Evolutionary conservation across 2,329 filamentous ascomycete species (phyloP).

Genomic region (Microdochium nivale): DNA sequence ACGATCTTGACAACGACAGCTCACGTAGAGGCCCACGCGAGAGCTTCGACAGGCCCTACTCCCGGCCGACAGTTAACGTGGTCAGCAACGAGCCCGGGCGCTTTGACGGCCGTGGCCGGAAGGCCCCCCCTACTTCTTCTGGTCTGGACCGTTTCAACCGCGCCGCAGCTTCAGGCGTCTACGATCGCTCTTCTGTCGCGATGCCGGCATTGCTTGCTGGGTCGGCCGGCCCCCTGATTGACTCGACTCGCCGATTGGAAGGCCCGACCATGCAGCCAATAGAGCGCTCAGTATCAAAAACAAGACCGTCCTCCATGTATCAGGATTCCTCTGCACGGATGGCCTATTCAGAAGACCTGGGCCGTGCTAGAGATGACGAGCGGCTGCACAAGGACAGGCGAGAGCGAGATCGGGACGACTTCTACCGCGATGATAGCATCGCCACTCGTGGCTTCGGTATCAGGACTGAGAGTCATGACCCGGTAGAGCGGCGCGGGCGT

Average conservation of each 20-base stretch:
- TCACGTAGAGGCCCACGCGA: conserved; percentile 37
- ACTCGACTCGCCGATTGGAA: conserved; percentile 23
- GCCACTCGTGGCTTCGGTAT: conserved; percentile 42
- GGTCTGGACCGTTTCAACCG: conserved; percentile 63
- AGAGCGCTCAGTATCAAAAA: conserved; percentile 21
- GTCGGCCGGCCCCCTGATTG: conserved; percentile 25
- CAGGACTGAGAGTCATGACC: conserved; percentile 29
- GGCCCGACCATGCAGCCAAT: conserved; percentile 24
- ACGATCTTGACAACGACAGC: conserved; percentile 47
- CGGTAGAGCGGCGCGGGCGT: conserved; percentile 23
- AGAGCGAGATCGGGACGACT: conserved; percentile 30
- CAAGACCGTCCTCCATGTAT: conserved; percentile 42
- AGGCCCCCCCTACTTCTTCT: conserved; percentile 60
- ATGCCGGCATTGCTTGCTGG: conserved; percentile 36
- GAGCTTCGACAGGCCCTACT: conserved; percentile 46
- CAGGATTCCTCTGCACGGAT: conserved; percentile 38
- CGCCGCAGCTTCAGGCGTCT: conserved; percentile 26
- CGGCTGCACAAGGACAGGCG: conserved; percentile 30
- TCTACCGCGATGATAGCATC: conserved; percentile 38
- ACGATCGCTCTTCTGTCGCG: conserved; percentile 36
- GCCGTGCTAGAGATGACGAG: conserved; percentile 40
- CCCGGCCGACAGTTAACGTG: conserved; percentile 43
- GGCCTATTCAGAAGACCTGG: conserved; percentile 37
- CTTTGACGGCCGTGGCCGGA: conserved; percentile 31
- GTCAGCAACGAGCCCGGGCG: conserved; percentile 38